Base-by-base conservation (phyloP, 331 rosid species). In the Rhamnella rubrinervis region DNA sequence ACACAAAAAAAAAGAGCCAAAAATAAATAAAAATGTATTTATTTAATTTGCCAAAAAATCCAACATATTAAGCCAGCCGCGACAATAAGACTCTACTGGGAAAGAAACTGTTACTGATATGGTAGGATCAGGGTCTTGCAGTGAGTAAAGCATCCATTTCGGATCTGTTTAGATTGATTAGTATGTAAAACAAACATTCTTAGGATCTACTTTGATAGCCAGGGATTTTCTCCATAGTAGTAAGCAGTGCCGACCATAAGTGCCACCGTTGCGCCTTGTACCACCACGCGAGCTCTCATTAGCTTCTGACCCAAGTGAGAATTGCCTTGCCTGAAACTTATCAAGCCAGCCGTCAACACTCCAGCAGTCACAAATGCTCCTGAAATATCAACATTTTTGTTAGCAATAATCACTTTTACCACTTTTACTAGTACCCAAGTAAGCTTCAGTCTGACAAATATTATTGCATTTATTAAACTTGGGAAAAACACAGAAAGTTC, bases 231-330 rank as follows among this genome's bases (percentile, higher is more conserved):
- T 19, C 95, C 98, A 44, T 90, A 93, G 81, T 88, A 90, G 83
- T 74, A 90, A 55, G 98, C 89, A 26, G 93, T 86, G 72, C 98
- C 98, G 65, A 93, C 97, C 98, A 93, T 90, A 46, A 93, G 97
- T 0, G 96, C 98, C n/a, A 90, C 98, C 0, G 98, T 93, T 58
- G 92, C 97, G 75, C 97, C 98, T 74, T 93, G 98, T 56, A 69
- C 92, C 49, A 87, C 92, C 66, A 93, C 98, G 65, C 98, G 98
- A 74, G 95, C 97, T 82, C 98, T 86, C 98, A 93, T 93, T 71
- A 93, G 79, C 85, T 72, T 76, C 91, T 93, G 98, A 26, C 98
- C 98, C 77, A 93, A 64, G 44, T 85, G 85, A 68, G 98, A 93
- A 77, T 93, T 93, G 14, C 98, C 98, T 81, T 46, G 85, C 74